Base-by-base conservation (phyloP, 2,329 filamentous ascomycete species). In the Hypoxylon sp. region DNA sequence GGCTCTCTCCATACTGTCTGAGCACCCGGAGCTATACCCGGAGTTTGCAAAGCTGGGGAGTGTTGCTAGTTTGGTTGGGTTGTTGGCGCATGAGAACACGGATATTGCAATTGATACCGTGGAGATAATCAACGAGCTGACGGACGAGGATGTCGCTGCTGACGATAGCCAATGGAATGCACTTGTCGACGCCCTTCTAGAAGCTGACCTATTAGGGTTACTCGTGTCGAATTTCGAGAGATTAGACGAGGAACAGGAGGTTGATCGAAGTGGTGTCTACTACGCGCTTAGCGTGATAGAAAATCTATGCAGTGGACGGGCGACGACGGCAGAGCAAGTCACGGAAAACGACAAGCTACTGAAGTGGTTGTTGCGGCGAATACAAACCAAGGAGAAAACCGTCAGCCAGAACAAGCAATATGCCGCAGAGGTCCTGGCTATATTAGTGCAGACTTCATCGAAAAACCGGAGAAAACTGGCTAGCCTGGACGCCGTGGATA, bases 371-470 rank as follows among this genome's bases (percentile, higher is more conserved):
- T 81, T 97, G 34, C 80, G 84, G 52, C 87, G 96, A 52, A 91
- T 93, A 67, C 88, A 91, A 71, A 85, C 83, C 60, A 85, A 85
- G 53, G 93, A 97, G 76, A 81, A 81, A 3, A 82, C 84, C 0
- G 87, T 96, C 0, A 85, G 88, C 4, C 96, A 99, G 76, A 99
- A 99, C 77, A 97, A 96, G 77, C 95, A 97, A 77, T 99, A 98
- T 77, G 88, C 94, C 0, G 93, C 95, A 14, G 96, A 99, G 79
- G 88, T 98, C 6, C 83, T 99, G 2, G 94, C 95, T 11, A 96
- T 99, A 58, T 81, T 99, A 7, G 85, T 95, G 16, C 94, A 97
- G 77, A 88, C 89, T 1, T 93, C 92, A 2, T 70, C 85, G 0
- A 79, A 85, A 37, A 94, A 93, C 73, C 83, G 92, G 46, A 81